These are phyloP conservation scores for Ramaria sp. DNA, from an alignment of 768 basidiomycete genomes.

Conservation along the genomic window DNA sequence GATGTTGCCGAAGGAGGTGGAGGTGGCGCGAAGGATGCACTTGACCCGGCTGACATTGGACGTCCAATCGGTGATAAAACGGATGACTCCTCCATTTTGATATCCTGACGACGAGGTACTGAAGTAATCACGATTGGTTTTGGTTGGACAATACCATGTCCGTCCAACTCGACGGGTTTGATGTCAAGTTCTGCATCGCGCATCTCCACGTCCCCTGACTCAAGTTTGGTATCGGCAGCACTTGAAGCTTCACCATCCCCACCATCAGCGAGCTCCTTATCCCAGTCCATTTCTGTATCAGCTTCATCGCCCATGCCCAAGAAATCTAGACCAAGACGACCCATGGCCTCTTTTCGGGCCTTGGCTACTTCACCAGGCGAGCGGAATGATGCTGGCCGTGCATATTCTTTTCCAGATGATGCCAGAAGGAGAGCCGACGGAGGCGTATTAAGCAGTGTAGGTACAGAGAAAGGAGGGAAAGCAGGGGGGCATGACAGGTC, in stretches of 20 bases:
- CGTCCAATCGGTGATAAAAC: constrained; percentile 21
- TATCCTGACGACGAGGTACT: not conserved
- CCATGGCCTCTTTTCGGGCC: constrained; percentile 83
- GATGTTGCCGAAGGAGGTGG: constrained; percentile 12
- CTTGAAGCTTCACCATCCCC: constrained; percentile 31
- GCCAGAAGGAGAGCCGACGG: constrained; percentile 61
- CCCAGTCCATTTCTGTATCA: constrained; percentile 63
- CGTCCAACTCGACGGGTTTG: constrained; percentile 19
- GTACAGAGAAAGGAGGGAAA: constrained; percentile 69
- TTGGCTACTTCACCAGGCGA: constrained; percentile 75
- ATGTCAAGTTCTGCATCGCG: not conserved
- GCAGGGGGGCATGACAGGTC: constrained; percentile 32
- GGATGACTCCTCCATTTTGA: constrained; percentile 12
- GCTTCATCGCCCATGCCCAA: constrained; percentile 58
- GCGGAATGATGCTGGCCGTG: constrained; percentile 59
- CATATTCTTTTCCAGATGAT: constrained; percentile 90
- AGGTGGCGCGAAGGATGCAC: constrained; percentile 31
- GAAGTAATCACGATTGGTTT: constrained; percentile 17
- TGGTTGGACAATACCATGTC: constrained; percentile 23
- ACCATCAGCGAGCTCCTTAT: constrained; percentile 66
- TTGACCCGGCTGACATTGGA: constrained; percentile 35
- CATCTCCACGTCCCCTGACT: constrained; percentile 11
- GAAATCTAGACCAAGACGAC: constrained; percentile 78
- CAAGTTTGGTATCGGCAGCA: constrained; percentile 8
- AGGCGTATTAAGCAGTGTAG: constrained; percentile 64